Conservation (phyloP, 2,329 filamentous ascomycete species). For the Blumeria hordei region DNA sequence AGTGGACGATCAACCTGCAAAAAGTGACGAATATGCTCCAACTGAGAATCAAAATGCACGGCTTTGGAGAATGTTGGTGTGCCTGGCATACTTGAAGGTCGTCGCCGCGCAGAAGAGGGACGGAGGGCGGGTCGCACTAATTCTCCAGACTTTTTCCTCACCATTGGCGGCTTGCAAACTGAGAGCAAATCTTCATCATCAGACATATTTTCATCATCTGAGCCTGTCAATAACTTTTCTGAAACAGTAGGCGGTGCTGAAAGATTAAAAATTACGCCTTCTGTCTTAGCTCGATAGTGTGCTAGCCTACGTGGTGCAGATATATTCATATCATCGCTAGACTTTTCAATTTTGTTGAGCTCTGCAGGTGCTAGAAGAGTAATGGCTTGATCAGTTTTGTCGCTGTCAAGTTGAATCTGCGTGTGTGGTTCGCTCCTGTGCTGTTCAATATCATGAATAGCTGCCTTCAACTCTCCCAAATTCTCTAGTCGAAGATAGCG, state of each 20-base stretch:
- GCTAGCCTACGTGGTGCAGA: not conserved
- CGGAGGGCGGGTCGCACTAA: conserved; percentile 80
- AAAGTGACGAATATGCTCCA: conserved; percentile 92
- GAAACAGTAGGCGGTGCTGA: conserved; percentile 21
- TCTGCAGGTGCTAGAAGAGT: conserved; percentile 6
- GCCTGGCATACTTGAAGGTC: conserved; percentile 90
- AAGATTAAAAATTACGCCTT: conserved; percentile 5
- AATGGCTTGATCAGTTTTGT: conserved; percentile 9
- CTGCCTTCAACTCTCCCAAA: conserved; percentile 45
- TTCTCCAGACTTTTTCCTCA: conserved; percentile 95
- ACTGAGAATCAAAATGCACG: conserved; percentile 93
- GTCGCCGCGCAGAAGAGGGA: conserved; percentile 42
- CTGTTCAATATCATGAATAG: conserved; percentile 56
- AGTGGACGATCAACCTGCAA: conserved; percentile 79
- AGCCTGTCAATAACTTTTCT: conserved; percentile 17
- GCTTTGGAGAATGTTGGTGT: conserved; percentile 90
- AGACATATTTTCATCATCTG: conserved; percentile 32
- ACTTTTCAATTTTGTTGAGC: not conserved
- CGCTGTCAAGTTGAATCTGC: conserved; percentile 10
- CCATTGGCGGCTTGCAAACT: conserved; percentile 58
- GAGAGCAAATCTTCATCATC: conserved; percentile 32
- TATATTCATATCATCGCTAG: not conserved
- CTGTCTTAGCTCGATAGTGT: conserved; percentile 4
- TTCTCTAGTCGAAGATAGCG: conserved; percentile 12
- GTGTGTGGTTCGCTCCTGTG: conserved; percentile 32